A percentile compares a stretch with the other conserved stretches of the same genome.
Conservation (phyloP, 208 protist species). For the Trypanosomatidae sp. region DNA sequence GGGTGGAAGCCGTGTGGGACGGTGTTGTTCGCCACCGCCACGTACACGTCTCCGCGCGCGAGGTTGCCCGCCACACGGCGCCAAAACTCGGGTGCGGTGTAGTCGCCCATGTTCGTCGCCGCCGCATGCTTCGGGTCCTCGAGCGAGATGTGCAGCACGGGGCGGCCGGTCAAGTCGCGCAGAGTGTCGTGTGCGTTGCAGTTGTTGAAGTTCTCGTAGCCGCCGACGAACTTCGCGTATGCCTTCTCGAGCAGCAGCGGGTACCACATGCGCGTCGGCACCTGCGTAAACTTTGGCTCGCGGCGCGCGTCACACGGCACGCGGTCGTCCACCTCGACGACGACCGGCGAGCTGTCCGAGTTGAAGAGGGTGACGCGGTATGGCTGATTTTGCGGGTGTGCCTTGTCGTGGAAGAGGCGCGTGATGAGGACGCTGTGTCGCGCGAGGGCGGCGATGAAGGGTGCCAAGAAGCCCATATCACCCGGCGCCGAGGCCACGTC, state of each 20-base stretch:
- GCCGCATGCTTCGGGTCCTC: conserved; percentile 60
- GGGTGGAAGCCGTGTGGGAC: conserved; percentile 49
- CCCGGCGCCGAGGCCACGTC: conserved; percentile 39
- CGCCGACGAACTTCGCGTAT: conserved; percentile 83
- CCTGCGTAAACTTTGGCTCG: conserved; percentile 63
- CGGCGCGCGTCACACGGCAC: conserved; percentile 47
- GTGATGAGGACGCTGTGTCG: conserved; percentile 44
- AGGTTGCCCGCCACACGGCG: conserved; percentile 37
- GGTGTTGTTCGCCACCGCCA: conserved; percentile 41
- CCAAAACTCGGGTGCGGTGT: conserved; percentile 52
- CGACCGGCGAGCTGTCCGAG: conserved; percentile 44
- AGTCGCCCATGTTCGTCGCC: conserved; percentile 60
- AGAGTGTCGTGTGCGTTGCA: conserved; percentile 76
- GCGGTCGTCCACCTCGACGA: conserved; percentile 65
- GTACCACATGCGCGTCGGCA: conserved; percentile 60
- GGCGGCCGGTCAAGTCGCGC: conserved; percentile 65
- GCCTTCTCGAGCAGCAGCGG: conserved; percentile 84
- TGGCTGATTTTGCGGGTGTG: conserved; percentile 46
- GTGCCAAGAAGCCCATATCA: conserved; percentile 50
- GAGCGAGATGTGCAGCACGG: conserved; percentile 66
- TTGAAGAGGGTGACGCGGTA: conserved; percentile 71
- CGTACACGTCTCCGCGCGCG: conserved; percentile 50
- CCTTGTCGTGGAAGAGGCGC: conserved; percentile 52
- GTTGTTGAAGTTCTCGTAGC: conserved; percentile 67
- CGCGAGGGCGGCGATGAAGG: conserved; percentile 58